A percentile compares a stretch with the other conserved stretches of the same genome.
These are phyloP conservation scores for Leptomonas seymouri DNA, from an alignment of 208 protist species.

Conservation along the genomic window DNA sequence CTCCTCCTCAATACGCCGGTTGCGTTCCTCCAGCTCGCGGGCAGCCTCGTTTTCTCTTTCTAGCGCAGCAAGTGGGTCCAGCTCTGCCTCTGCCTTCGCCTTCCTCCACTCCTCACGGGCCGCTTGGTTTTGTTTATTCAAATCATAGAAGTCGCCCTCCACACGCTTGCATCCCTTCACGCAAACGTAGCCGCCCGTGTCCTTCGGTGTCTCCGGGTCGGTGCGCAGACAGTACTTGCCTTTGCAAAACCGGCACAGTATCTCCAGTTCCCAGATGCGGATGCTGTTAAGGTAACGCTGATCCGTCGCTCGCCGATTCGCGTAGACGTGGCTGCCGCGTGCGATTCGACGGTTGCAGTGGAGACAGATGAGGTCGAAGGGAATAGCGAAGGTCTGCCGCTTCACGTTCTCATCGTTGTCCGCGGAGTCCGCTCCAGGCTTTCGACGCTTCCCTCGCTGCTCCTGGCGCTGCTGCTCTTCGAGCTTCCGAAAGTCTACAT, in stretches of 20 bases:
- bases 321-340: slow-evolving; percentile 84
- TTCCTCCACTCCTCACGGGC: slow-evolving; percentile 53
- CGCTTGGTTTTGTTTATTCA: slow-evolving; percentile 72
- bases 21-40: slow-evolving; percentile 65
- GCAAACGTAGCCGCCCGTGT: slow-evolving; percentile 84
- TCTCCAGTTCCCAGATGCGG: slow-evolving; percentile 81
- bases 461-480: slow-evolving; percentile 64
- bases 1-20: slow-evolving; percentile 65
- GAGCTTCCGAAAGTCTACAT: slow-evolving; percentile 84
- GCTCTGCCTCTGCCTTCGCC: slow-evolving; percentile 50
- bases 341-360: slow-evolving; percentile 72
- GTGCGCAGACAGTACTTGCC: slow-evolving; percentile 69
- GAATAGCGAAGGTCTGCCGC: slow-evolving; percentile 85
- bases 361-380: slow-evolving; percentile 77
- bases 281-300: slow-evolving; percentile 67
- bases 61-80: slow-evolving; percentile 68
- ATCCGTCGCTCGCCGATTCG: slow-evolving; percentile 67
- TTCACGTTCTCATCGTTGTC: slow-evolving; percentile 42
- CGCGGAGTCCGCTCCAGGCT: slow-evolving; percentile 16
- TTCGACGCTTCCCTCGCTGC: slow-evolving; percentile 46
- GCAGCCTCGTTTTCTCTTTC: slow-evolving; percentile 78
- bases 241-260: slow-evolving; percentile 77
- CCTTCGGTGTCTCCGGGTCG: slow-evolving; percentile 79
- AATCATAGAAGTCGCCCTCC: slow-evolving; percentile 68
- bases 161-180: slow-evolving; percentile 60